Evolutionary conservation across 2,329 filamentous ascomycete species (phyloP).

Genomic region (Cercospora sp.): DNA sequence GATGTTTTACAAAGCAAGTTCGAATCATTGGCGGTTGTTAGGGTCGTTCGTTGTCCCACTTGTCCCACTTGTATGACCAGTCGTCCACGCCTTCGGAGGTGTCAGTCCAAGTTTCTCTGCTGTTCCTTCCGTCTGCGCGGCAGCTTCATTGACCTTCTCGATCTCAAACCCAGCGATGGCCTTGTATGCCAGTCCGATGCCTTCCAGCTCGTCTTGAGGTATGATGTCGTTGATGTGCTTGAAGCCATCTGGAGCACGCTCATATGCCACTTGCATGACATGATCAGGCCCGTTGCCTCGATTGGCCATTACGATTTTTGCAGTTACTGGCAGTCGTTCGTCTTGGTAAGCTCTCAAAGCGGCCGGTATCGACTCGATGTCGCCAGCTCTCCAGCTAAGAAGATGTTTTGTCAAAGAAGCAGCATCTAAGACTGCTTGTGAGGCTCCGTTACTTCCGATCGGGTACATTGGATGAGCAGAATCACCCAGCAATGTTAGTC

Average conservation of each 20-base stretch:
- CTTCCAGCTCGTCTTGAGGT: slow-evolving; percentile 30
- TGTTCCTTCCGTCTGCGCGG: slow-evolving; percentile 39
- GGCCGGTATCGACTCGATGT: slow-evolving; percentile 31
- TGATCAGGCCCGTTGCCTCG: slow-evolving; percentile 50
- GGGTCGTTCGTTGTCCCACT: background rate
- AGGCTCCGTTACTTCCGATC: slow-evolving; percentile 48
- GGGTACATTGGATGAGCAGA: slow-evolving; percentile 48
- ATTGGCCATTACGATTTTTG: slow-evolving; percentile 51
- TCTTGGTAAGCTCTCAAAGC: slow-evolving; percentile 45
- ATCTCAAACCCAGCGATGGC: slow-evolving; percentile 50
- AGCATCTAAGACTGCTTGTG: slow-evolving; percentile 50
- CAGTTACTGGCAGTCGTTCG: slow-evolving; percentile 45
- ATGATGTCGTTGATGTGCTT: slow-evolving; percentile 42
- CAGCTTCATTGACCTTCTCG: slow-evolving; percentile 47
- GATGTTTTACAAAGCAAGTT: background rate
- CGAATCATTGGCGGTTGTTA: background rate
- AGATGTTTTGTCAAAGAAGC: slow-evolving; percentile 43
- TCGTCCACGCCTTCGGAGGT: slow-evolving; percentile 21
- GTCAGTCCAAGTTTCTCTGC: slow-evolving; percentile 30
- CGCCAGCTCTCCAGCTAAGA: slow-evolving; percentile 24
- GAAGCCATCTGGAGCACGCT: slow-evolving; percentile 47
- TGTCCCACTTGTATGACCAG: background rate
- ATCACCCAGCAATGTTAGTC: slow-evolving; percentile 45
- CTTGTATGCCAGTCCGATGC: slow-evolving; percentile 37
- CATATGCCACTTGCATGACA: slow-evolving; percentile 49